These are phyloP conservation scores for Thermochaetoides thermophila DNA, from an alignment of 495 filamentous ascomycete species.

Conservation along the genomic window DNA sequence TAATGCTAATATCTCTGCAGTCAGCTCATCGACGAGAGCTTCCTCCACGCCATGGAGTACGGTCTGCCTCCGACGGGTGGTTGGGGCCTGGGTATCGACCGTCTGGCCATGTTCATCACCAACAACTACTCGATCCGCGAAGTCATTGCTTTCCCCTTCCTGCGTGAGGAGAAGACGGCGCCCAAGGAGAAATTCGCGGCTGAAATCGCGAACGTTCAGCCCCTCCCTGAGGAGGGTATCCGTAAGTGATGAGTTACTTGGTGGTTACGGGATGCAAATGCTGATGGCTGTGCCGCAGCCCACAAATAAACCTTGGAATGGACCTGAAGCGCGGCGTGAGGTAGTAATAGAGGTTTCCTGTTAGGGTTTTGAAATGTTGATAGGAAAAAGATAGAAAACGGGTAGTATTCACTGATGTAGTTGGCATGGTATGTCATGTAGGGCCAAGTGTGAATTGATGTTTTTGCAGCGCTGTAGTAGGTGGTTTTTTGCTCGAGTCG, in stretches of 20 bases:
- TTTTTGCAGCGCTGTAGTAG: too few relatives aligned
- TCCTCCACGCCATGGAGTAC: slow-evolving; percentile 65
- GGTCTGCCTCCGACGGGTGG: slow-evolving; percentile 80
- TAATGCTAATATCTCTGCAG: slow-evolving; percentile 5
- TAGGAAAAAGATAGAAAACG: neutral
- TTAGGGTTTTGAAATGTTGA: too few relatives aligned
- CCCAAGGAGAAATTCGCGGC: slow-evolving; percentile 41
- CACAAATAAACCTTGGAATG: slow-evolving; percentile 14
- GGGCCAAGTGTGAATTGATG: too few relatives aligned
- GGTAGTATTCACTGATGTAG: too few relatives aligned
- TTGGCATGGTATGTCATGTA: too few relatives aligned
- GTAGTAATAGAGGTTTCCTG: too few relatives aligned
- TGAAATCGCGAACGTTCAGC: slow-evolving; percentile 49
- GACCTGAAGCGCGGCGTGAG: too few relatives aligned
- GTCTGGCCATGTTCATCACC: slow-evolving; percentile 93
- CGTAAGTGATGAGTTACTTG: slow-evolving; percentile 30
- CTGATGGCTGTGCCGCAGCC: slow-evolving; percentile 11
- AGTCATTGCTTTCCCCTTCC: slow-evolving; percentile 75
- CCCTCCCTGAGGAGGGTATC: slow-evolving; percentile 52
- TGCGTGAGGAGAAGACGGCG: slow-evolving; percentile 30
- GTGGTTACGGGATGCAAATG: neutral
- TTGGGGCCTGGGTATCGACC: slow-evolving; percentile 96
- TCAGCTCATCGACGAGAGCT: slow-evolving; percentile 88
- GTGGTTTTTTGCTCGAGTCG: too few relatives aligned
- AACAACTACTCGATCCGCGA: slow-evolving; percentile 92